Evolutionary conservation across 2,329 filamentous ascomycete species (phyloP).

Genomic region (Cytospora mali): DNA sequence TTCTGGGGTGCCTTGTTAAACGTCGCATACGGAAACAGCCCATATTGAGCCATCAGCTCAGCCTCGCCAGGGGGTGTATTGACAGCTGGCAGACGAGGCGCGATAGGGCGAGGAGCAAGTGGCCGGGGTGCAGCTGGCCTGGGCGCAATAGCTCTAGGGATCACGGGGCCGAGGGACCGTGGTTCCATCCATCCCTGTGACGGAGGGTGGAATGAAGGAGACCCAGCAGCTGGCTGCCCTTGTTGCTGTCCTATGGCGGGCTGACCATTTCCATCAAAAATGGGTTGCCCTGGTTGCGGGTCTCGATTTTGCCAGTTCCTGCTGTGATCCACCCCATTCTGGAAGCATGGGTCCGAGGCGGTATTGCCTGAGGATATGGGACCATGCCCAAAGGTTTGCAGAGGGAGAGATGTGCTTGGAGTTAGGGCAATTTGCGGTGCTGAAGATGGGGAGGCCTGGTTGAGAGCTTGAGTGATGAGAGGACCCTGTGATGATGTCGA

Average conservation of each 20-base stretch:
- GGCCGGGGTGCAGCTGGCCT: not conserved
- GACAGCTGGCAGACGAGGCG: not conserved
- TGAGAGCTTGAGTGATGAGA: not conserved
- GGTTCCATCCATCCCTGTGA: not conserved
- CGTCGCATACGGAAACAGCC: constrained; percentile 9
- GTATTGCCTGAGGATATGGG: not conserved
- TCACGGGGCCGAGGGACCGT: not conserved
- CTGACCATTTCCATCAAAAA: too few species aligned
- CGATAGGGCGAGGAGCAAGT: not conserved
- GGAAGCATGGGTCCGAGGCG: not conserved
- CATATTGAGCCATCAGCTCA: constrained; percentile 19
- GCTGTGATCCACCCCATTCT: not conserved
- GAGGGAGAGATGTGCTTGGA: not conserved
- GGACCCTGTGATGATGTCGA: not conserved
- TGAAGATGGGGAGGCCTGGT: not conserved
- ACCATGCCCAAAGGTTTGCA: not conserved
- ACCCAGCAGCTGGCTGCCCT: not conserved
- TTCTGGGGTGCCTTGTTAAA: constrained; percentile 9
- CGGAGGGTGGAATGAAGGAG: not conserved
- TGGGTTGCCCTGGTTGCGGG: not conserved
- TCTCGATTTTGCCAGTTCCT: not conserved
- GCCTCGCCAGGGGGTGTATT: constrained; percentile 1
- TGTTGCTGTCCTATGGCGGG: not conserved
- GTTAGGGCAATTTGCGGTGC: not conserved
- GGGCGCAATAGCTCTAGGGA: not conserved